phyloP scores from a whole-genome alignment of 371 early-diverging fungal species.

The Mortierella sp. region DNA sequence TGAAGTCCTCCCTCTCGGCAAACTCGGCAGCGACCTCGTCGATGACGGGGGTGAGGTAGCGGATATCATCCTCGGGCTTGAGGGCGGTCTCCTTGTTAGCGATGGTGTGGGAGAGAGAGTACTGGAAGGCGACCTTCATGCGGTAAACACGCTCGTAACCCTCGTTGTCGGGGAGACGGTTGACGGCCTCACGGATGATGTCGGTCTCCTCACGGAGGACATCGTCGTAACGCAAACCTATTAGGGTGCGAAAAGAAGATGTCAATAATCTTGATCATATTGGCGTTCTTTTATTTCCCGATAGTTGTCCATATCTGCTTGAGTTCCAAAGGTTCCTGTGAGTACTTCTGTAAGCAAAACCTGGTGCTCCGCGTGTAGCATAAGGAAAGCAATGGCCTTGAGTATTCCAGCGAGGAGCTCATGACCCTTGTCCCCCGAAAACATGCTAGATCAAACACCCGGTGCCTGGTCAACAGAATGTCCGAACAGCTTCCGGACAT shows the following conservation, averaged over 20 bases:
- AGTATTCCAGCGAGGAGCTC: not conserved
- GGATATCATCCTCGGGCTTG: conserved; percentile 82
- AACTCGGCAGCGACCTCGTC: conserved; percentile 88
- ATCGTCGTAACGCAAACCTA: conserved; percentile 95
- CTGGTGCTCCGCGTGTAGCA: not conserved
- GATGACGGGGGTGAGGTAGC: conserved; percentile 91
- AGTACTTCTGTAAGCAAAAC: not conserved
- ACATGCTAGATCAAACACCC: not conserved
- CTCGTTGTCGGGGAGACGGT: conserved; percentile 86
- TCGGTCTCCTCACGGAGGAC: conserved; percentile 90
- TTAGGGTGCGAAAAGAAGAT: not conserved
- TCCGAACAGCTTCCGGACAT: not conserved
- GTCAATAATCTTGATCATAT: not conserved
- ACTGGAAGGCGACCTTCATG: conserved; percentile 86
- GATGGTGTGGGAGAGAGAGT: conserved; percentile 79
- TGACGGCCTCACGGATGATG: conserved; percentile 89
- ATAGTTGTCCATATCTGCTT: not conserved
- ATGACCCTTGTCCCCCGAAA: not conserved
- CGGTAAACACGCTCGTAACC: conserved; percentile 87
- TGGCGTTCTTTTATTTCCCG: not conserved
- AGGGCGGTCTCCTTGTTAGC: conserved; percentile 85
- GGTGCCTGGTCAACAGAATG: not conserved
- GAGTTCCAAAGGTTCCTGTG: not conserved
- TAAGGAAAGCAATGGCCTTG: not conserved
- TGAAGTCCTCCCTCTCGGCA: conserved; percentile 84